These are phyloP conservation scores for Solanum corneliomulleri DNA, from an alignment of 257 asterid species.

Conservation along the genomic window DNA sequence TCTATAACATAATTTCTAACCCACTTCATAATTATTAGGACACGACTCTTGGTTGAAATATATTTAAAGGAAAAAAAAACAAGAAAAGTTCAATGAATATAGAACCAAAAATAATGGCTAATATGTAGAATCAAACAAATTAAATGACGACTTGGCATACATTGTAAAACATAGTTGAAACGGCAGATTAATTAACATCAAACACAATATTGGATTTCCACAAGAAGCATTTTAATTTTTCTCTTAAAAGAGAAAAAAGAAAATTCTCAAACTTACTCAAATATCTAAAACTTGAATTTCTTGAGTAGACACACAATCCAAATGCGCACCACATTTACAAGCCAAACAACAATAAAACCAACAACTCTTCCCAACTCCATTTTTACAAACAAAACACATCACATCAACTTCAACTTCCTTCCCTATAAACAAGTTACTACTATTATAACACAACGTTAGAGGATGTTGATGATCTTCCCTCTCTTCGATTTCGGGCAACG, in stretches of 20 bases:
- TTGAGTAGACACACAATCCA: slow-evolving; percentile 13
- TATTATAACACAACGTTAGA: slow-evolving; percentile 6
- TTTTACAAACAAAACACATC: slow-evolving; percentile 18
- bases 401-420: neutral
- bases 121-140: neutral
- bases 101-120: neutral
- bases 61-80: neutral
- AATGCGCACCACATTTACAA: slow-evolving; percentile 20
- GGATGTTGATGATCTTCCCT: slow-evolving; percentile 29
- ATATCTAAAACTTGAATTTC: neutral
- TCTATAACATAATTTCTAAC: no score
- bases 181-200: neutral
- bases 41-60: neutral
- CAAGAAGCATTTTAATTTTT: neutral
- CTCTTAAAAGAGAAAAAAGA: neutral
- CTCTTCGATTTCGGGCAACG: slow-evolving; percentile 22
- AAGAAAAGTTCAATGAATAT: neutral
- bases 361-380: slow-evolving; percentile 3
- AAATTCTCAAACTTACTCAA: neutral
- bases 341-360: slow-evolving; percentile 31
- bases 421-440: neutral
- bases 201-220: neutral
- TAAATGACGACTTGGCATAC: neutral
- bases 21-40: no score
- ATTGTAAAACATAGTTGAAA: neutral